Conservation (phyloP, 2,329 filamentous ascomycete species). For the Huntiella omanensis region DNA sequence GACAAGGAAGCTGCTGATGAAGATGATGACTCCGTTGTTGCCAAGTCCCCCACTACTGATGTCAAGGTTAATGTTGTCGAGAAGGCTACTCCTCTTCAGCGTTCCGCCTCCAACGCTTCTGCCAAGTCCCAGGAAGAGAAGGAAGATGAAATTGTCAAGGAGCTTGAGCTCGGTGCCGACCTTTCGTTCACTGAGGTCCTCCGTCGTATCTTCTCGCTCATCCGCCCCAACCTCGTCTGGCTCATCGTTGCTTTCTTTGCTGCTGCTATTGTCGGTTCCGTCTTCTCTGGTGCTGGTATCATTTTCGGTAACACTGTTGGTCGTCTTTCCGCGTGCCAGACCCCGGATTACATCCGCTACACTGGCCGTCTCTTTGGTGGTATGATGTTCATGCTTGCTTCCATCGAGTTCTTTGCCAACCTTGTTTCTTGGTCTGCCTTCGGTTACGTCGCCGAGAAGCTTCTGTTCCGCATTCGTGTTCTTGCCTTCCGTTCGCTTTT, state of each 20-base stretch:
- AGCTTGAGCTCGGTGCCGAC: constrained; percentile 21
- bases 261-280: constrained; percentile 35
- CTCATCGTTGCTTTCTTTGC: constrained; percentile 24
- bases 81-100: constrained; percentile 19
- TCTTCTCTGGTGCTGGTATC: constrained; percentile 34
- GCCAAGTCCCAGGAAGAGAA: constrained; percentile 16
- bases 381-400: constrained; percentile 36
- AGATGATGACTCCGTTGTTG: constrained; percentile 18
- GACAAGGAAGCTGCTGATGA: constrained; percentile 15
- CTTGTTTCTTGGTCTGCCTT: constrained; percentile 34
- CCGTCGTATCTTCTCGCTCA: constrained; percentile 20
- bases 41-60: constrained; percentile 15
- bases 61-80: constrained; percentile 19
- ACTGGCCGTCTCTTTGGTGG: constrained; percentile 30
- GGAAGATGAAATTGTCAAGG: constrained; percentile 17
- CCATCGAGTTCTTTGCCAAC: constrained; percentile 31
- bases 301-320: constrained; percentile 26
- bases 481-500: constrained; percentile 46
- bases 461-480: constrained; percentile 44
- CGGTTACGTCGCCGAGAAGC: constrained; percentile 35
- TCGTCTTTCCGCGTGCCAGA: constrained; percentile 28
- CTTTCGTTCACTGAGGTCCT: constrained; percentile 23
- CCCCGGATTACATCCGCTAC: constrained; percentile 19
- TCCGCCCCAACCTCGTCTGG: constrained; percentile 22
- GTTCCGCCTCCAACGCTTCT: constrained; percentile 23